Evolutionary conservation across 129 eudicot species (phyloP), one percentile per base, ranked within the genome.

Genomic region (Centella asiatica): DNA sequence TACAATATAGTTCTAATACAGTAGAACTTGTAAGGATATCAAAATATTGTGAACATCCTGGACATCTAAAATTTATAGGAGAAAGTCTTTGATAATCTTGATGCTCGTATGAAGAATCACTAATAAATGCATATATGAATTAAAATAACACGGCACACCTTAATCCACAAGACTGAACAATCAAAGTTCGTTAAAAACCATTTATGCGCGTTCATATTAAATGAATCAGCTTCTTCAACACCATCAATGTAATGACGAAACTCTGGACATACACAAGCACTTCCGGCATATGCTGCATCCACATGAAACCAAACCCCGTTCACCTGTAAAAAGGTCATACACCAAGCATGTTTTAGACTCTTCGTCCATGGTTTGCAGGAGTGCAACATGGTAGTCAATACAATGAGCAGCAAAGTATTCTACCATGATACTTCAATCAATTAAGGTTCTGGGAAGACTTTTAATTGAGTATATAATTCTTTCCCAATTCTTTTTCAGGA

Each of bases 281-380:
- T 92, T 78, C 98, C 98, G 44, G 95, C 98, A 77, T 92, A 87
- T 44, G 98, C 95, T 58, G 99, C 99, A 84, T 92, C 99, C 58
- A 92, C 83, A 59, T 92, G 99, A 62, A 92, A 80, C 99, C 96
- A 92, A 32, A 92, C 60, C 49, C 79, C 83, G 44, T 84, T 69
- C 55, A 72, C 80, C 99, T 92, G 86, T 72, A 26, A 69, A 76
- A 63, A 59, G 47, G 54, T 29, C 67, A 70, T 49, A 51, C 47
- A 60, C 49, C 23, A 53, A 33, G 45, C 62, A 49, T 29, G 14
- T 9, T 44, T 53, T 12, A 64, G n/a, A 13, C 3, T 37, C 49
- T 63, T 61, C 28, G 37, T 58, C 45, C 14, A 60, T 44, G 33
- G 47, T 27, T 23, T 10, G 73, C 55, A 39, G 42, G 44, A 56